Evolutionary conservation across 176 grass and related monocot genomes (phyloP).

Genomic region (Phragmites australis): DNA sequence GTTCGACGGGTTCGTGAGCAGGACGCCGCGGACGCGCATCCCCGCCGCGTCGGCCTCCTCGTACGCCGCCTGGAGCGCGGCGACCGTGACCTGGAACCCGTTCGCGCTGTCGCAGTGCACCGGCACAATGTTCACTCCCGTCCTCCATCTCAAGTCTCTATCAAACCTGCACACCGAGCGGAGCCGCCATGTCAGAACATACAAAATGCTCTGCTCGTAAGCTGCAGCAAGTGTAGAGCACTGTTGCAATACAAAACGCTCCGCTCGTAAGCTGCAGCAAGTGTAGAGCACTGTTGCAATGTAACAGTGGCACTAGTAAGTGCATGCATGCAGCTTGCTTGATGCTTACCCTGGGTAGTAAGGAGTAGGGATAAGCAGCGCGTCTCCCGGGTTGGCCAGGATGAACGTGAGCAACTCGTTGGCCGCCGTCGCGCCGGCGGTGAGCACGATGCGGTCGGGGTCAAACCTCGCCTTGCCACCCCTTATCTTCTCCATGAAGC

Average conservation of each 20-base stretch:
- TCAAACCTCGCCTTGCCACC: constrained; percentile 74
- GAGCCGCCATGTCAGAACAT: constrained; percentile 44
- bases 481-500: constrained; percentile 82
- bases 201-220: not conserved
- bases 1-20: constrained; percentile 88
- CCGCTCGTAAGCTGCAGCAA: no score
- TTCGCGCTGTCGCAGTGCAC: constrained; percentile 74
- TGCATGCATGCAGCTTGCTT: not conserved
- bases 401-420: constrained; percentile 86
- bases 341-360: constrained; percentile 84
- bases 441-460: constrained; percentile 73
- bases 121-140: constrained; percentile 77
- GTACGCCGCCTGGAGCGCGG: constrained; percentile 65
- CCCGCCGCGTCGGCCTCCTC: constrained; percentile 32
- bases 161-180: constrained; percentile 53
- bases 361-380: constrained; percentile 74
- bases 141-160: constrained; percentile 82
- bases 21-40: constrained; percentile 55
- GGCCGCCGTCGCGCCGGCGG: constrained; percentile 79
- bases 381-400: constrained; percentile 75
- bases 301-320: constrained; percentile 3
- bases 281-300: constrained; percentile 22
- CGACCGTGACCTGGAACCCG: constrained; percentile 63
- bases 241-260: not conserved
- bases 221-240: not conserved